Percentiles rank a stretch among this genome's conserved stretches.
Conservation (phyloP, 805 yeast genomes). For the Pichia membranifaciens region DNA sequence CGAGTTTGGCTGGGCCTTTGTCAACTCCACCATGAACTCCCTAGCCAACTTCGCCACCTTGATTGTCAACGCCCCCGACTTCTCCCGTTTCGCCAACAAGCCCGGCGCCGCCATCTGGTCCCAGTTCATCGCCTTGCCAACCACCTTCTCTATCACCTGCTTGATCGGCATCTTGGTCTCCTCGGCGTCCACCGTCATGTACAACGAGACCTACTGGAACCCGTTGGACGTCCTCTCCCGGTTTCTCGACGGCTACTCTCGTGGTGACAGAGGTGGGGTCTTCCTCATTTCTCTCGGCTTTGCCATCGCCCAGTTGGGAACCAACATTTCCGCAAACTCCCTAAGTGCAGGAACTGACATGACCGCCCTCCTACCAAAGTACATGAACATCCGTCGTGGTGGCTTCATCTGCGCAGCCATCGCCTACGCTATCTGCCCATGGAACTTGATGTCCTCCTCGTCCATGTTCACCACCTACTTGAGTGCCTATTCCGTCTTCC, state of each 20-base stretch:
- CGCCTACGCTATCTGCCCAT: slow-evolving; percentile 72
- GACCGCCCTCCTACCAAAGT: slow-evolving; percentile 59
- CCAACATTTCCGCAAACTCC: slow-evolving; percentile 69
- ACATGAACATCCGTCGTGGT: slow-evolving; percentile 72
- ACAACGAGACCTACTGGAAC: slow-evolving; percentile 72
- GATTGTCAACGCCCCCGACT: slow-evolving; percentile 84
- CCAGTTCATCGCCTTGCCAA: slow-evolving; percentile 62
- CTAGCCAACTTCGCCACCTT: slow-evolving; percentile 86
- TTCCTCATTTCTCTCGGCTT: slow-evolving; percentile 67
- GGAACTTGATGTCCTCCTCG: slow-evolving; percentile 69
- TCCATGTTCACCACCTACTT: slow-evolving; percentile 74
- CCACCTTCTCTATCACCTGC: slow-evolving; percentile 74
- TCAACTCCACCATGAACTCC: slow-evolving; percentile 70
- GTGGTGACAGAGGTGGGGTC: slow-evolving; percentile 73
- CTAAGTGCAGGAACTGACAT: slow-evolving; percentile 69
- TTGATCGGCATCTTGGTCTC: slow-evolving; percentile 81
- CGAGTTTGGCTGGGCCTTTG: slow-evolving; percentile 77
- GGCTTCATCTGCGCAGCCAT: slow-evolving; percentile 69
- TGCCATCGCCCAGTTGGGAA: slow-evolving; percentile 71
- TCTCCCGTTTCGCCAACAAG: slow-evolving; percentile 72
- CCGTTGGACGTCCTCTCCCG: slow-evolving; percentile 71
- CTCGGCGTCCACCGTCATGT: slow-evolving; percentile 65
- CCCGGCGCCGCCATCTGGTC: slow-evolving; percentile 47
- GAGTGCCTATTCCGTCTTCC: slow-evolving; percentile 75
- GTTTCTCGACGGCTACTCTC: slow-evolving; percentile 48